Evolutionary conservation across 108 stramenopile species (phyloP).

Genomic region (Pseudonitzschia multistriata): DNA sequence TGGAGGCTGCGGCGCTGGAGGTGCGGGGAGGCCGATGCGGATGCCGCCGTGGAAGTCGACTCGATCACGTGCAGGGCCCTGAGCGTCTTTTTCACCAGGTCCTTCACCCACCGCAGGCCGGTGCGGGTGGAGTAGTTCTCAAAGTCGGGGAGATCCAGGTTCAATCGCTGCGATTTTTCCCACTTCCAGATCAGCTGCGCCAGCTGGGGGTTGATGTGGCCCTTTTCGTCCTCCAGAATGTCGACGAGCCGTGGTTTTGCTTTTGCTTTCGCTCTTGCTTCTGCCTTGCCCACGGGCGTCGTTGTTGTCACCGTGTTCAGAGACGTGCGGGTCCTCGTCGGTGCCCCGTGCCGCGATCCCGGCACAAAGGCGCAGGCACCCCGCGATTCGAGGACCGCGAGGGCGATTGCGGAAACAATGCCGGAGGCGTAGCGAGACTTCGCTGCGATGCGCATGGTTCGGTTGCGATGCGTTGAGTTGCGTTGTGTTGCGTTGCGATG

Average conservation of each 20-base stretch:
- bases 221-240: constrained; percentile 58
- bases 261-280: not conserved
- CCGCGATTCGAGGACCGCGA: not conserved
- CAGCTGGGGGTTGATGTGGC: constrained; percentile 57
- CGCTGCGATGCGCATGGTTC: constrained; percentile 2
- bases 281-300: not conserved
- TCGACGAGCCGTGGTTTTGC: constrained; percentile 7
- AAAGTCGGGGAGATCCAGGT: constrained; percentile 32
- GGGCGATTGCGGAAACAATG: not conserved
- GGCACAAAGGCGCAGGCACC: not conserved
- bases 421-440: constrained; percentile 7
- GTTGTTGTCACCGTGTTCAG: not conserved
- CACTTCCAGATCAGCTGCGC: constrained; percentile 63
- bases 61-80: not conserved
- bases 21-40: constrained; percentile 7
- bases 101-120: constrained; percentile 59
- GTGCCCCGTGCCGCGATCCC: not conserved
- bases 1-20: not conserved
- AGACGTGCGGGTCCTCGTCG: not conserved
- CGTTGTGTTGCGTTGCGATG: not conserved
- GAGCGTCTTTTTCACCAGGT: constrained; percentile 28
- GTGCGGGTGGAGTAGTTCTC: constrained; percentile 50
- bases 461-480: no score
- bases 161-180: constrained; percentile 51
- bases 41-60: constrained; percentile 13